A percentile compares a stretch with the other conserved stretches of the same genome.
These are phyloP conservation scores for Teunomyces lycoperdinae DNA, from an alignment of 805 yeast genomes.

Conservation along the genomic window DNA sequence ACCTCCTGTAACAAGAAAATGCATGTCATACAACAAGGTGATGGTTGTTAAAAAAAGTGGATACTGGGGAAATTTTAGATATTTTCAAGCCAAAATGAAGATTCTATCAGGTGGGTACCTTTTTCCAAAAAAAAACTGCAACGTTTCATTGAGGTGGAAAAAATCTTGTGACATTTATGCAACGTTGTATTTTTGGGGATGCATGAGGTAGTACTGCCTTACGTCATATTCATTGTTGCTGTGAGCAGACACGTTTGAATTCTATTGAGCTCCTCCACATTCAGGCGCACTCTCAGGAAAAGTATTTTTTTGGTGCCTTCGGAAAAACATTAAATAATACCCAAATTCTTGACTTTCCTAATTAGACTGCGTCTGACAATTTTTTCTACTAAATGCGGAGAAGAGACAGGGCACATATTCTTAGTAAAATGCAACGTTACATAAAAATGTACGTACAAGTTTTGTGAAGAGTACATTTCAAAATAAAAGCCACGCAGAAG, in stretches of 20 bases:
- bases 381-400: slow-evolving; percentile 1
- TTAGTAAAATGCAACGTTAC: slow-evolving; percentile 5
- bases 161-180: not conserved
- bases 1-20: slow-evolving; percentile 51
- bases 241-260: not conserved
- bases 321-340: not conserved
- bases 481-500: not conserved
- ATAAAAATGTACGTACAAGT: not conserved
- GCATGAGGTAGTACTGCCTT: not conserved
- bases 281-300: not conserved
- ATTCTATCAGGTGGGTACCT: not conserved
- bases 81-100: not conserved
- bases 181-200: slow-evolving; percentile 10
- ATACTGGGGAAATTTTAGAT: not conserved
- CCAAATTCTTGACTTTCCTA: not conserved
- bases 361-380: not conserved
- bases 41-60: not conserved
- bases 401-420: not conserved
- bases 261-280: too few relatives aligned
- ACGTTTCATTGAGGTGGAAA: not conserved
- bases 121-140: not conserved
- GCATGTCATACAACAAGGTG: slow-evolving; percentile 7
- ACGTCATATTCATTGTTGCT: not conserved
- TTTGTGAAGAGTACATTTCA: not conserved
- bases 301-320: not conserved